These are phyloP conservation scores for Eremothecium cymbalariae DNA, from an alignment of 1,139 yeast genomes.

Conservation along the genomic window DNA sequence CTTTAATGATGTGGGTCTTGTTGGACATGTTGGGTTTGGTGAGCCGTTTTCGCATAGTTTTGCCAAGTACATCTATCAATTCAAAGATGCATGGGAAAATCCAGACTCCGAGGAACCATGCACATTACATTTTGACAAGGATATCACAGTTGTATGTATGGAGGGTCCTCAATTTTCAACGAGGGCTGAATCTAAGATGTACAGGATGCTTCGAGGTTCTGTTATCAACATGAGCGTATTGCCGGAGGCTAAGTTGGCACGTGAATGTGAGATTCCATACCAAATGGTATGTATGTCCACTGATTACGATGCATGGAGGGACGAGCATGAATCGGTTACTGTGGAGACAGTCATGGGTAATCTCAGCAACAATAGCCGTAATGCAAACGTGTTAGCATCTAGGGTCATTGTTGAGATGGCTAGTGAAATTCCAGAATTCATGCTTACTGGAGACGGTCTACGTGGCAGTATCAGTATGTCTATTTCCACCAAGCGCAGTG, in stretches of 20 bases:
- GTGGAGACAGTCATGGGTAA: conserved; percentile 93
- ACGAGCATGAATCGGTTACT: conserved; percentile 88
- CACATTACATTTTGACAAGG: conserved; percentile 40
- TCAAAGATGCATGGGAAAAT: conserved; percentile 48
- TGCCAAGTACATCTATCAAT: conserved; percentile 54
- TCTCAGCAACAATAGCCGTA: conserved; percentile 75
- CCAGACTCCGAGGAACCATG: conserved; percentile 33
- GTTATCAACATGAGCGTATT: conserved; percentile 94
- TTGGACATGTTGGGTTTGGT: conserved; percentile 95
- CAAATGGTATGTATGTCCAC: conserved; percentile 99
- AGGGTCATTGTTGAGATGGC: conserved; percentile 60
- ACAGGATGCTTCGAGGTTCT: conserved; percentile 85
- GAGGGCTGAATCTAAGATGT: conserved; percentile 89
- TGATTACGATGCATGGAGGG: conserved; percentile 98
- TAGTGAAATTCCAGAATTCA: conserved; percentile 45
- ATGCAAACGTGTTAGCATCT: conserved; percentile 74
- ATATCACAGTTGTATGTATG: conserved; percentile 86
- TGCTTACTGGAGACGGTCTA: conserved; percentile 60
- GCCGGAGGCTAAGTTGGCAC: conserved; percentile 93
- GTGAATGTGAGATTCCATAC: conserved; percentile 93
- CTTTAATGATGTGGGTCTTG: conserved; percentile 78
- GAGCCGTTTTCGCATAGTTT: conserved; percentile 85
- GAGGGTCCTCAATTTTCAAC: conserved; percentile 99
- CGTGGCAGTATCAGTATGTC: conserved; percentile 72
- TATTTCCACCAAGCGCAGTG: conserved; percentile 71